Base-by-base conservation (phyloP, 2,329 filamentous ascomycete species). In the Fusarium sp. region DNA sequence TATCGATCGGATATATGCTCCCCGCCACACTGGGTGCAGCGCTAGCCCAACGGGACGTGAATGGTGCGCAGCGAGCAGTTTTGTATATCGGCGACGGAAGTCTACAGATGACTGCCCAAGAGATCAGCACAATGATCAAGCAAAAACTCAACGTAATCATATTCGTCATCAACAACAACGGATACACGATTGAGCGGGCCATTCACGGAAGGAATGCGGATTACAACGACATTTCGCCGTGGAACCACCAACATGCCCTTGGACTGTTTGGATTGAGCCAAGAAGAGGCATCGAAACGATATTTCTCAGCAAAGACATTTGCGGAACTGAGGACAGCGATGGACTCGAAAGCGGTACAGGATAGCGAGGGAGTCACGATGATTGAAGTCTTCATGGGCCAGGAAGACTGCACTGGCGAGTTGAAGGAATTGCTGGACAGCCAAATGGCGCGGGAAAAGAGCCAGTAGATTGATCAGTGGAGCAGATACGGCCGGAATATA, bases 1-100 rank as follows among this genome's bases (percentile, higher is more conserved):
- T 69, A 8, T 69, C 66, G 3, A 69, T 69, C 38, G 66, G 66
- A 5, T 69, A 69, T n/a, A 69, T 69, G 66, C 65, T 69, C 7
- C 66, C 66, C 5, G 66, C 66, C 17, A 68, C 66, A 2, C 56
- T 69, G 4, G 66, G 66, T 35, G 66, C 44, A 15, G 66, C 64
- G 3, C 17, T 69, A 11, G 66, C 66, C 17, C 42, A 35, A 10
- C 64, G 56, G 6, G 66, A 69, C 22, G 39, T 26, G 9, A 36
- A 42, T 5, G 26, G 44, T 14, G 28, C 48, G 6, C 33, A 63
- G n/a, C 64, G 64, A 17, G 48, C 66, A 5, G 54, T 69, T 15
- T 33, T 69, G 12, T 69, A 69, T 18, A 69, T 69, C 28, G 64
- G 66, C 2, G 64, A 63, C 14, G 64, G 64, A 6, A 69, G 66